phyloP scores from a whole-genome alignment of 2,329 filamentous ascomycete genomes.

The Domatiomyces globalis region DNA sequence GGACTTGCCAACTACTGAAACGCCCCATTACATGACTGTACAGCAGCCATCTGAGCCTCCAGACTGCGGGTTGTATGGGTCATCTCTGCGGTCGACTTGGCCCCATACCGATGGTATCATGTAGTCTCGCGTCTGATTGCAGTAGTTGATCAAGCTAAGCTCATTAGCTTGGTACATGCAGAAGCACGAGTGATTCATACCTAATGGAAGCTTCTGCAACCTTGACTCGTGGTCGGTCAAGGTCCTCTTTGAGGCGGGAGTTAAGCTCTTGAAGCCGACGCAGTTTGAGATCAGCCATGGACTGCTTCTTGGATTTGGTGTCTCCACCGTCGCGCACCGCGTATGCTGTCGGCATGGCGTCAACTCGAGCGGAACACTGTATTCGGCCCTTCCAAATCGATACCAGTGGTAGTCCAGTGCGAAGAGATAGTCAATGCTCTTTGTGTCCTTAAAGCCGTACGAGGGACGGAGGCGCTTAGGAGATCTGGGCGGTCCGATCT shows the following conservation, averaged over 20 bases:
- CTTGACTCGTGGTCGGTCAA: conserved; percentile 88
- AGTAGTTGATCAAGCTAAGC: conserved; percentile 85
- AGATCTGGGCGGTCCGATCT: not conserved
- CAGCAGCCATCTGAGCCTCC: conserved; percentile 65
- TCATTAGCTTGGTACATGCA: conserved; percentile 5
- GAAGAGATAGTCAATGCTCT: conserved; percentile 6
- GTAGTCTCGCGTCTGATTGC: conserved; percentile 94
- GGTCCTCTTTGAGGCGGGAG: conserved; percentile 84
- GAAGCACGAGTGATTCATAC: conserved; percentile 35
- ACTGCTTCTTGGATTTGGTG: conserved; percentile 86
- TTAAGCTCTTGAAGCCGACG: conserved; percentile 93
- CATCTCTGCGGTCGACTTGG: conserved; percentile 80
- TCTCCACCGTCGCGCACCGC: conserved; percentile 52
- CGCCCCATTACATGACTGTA: conserved; percentile 62
- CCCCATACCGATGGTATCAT: conserved; percentile 99
- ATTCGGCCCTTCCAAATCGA: not conserved
- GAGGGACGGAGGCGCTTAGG: not conserved
- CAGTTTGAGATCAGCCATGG: conserved; percentile 96
- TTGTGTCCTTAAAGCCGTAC: not conserved
- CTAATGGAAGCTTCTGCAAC: conserved; percentile 85
- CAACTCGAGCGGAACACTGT: conserved; percentile 5
- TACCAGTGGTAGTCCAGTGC: conserved; percentile 3
- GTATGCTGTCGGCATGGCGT: conserved; percentile 47
- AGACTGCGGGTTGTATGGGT: conserved; percentile 96
- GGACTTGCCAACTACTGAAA: not conserved